Base-by-base conservation (phyloP, 2,329 filamentous ascomycete species). In the Colletotrichum sp. region DNA sequence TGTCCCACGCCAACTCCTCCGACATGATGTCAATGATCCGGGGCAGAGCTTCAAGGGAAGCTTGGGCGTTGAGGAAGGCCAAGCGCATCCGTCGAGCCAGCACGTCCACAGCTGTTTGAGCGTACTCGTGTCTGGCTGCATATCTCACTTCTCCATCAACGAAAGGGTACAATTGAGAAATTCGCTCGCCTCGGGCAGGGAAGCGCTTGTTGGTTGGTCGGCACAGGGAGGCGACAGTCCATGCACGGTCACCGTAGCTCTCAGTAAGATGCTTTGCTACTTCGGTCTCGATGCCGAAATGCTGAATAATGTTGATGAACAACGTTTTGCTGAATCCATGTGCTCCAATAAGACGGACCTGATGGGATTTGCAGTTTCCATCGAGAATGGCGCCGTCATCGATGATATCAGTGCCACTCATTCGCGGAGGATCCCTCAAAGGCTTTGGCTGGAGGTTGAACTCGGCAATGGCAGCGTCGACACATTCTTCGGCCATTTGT, bases 241-340 rank as follows among this genome's bases (percentile, higher is more conserved):
- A 98, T 25, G 96, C 95, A 74, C 96, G 92, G 85, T 98, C 96
- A 79, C 96, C 96, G 83, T 98, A 99, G 72, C 95, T 95, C 82
- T 94, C 92, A 16, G 94, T 94, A 39, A 98, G 90, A 85, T 98
- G 96, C 86, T 95, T 95, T 61, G 96, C 96, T 25, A 98, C 95
- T 80, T 98, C 95, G 22, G 95, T 98, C 85, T 98, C 96, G 72
- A 98, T 87, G 78, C 95, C 95, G 82, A 95, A 98, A 86, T 98
- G 95, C 85, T 98, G 96, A 82, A 98, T 97, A 44, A 98, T 88
- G 85, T 96, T 96, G 89, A 98, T 98, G 87, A 98, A 98, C 29
- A 98, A 92, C 3, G 96, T 90, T 86, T 96, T 96, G 85, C 93
- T 96, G 88, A 93, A 98, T 71, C 95, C 95, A 83, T 98, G 95